phyloP scores from a whole-genome alignment of 2,329 filamentous ascomycete species.

The Diaporthe caulivora region DNA sequence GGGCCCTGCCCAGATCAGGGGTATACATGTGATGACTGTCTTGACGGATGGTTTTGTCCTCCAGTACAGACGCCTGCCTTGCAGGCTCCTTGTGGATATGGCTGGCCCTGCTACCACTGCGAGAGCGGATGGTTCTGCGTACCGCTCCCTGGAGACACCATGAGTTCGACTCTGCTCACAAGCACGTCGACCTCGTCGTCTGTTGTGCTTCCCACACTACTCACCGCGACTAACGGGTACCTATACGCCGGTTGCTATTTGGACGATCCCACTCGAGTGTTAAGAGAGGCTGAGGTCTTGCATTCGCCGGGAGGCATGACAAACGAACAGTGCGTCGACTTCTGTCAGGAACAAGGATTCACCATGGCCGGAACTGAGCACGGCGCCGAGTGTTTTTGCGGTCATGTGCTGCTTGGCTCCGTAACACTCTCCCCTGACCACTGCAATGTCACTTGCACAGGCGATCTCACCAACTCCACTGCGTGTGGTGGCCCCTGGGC shows the following conservation, averaged over 20 bases:
- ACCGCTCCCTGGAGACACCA: constrained; percentile 24
- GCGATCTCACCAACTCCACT: constrained; percentile 55
- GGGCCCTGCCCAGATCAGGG: constrained; percentile 37
- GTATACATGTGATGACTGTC: constrained; percentile 38
- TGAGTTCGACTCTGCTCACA: background rate
- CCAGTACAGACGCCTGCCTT: constrained; percentile 37
- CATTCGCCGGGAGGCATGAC: constrained; percentile 33
- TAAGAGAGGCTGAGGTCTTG: constrained; percentile 23
- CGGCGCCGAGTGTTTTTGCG: constrained; percentile 62
- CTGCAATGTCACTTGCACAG: constrained; percentile 64
- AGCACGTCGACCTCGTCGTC: background rate
- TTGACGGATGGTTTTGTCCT: constrained; percentile 40
- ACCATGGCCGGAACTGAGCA: constrained; percentile 63
- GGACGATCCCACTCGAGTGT: constrained; percentile 27
- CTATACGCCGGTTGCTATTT: constrained; percentile 36
- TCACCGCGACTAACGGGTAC: constrained; percentile 14
- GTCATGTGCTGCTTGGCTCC: constrained; percentile 53
- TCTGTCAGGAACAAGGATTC: constrained; percentile 60
- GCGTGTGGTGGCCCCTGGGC: constrained; percentile 63
- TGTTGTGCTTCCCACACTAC: background rate
- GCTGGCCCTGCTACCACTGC: constrained; percentile 40
- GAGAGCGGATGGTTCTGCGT: constrained; percentile 38
- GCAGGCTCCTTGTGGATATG: constrained; percentile 38
- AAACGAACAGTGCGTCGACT: constrained; percentile 54
- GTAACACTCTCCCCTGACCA: constrained; percentile 56